A percentile compares a stretch with the other conserved stretches of the same genome.
Conservation (phyloP, 495 filamentous ascomycete genomes). For the Aspergillus leporis region DNA sequence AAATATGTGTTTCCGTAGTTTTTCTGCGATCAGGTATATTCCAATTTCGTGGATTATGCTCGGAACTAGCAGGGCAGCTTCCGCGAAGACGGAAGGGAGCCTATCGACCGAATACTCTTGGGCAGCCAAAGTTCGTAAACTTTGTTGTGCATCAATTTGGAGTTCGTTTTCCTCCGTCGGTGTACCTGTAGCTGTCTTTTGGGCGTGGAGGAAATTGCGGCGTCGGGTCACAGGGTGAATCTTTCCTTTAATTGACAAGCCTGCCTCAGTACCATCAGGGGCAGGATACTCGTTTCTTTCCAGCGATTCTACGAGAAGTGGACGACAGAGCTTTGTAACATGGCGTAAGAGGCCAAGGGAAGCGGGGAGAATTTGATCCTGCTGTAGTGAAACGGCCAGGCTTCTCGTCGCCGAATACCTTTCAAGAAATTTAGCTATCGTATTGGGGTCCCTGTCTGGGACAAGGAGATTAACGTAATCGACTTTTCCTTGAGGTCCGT, state of each 20-base stretch:
- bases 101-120: neutral
- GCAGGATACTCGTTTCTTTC: too few relatives aligned
- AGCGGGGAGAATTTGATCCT: too few relatives aligned
- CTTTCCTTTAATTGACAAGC: neutral
- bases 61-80: constrained; percentile 5
- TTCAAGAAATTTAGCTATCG: too few relatives aligned
- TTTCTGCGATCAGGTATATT: constrained; percentile 7
- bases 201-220: neutral
- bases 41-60: constrained; percentile 9
- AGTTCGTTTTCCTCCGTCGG: neutral
- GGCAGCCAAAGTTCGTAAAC: neutral
- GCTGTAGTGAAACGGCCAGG: too few relatives aligned
- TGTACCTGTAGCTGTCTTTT: neutral
- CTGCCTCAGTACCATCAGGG: neutral
- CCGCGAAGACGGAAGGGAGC: neutral
- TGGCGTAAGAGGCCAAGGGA: too few relatives aligned
- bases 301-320: too few relatives aligned
- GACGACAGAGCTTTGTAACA: too few relatives aligned
- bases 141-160: neutral
- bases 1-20: constrained; percentile 7
- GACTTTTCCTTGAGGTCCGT: too few relatives aligned
- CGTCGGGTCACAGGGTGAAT: neutral
- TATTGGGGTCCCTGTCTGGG: too few relatives aligned
- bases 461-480: too few relatives aligned
- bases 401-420: too few relatives aligned